phyloP scores from a whole-genome alignment of 2,329 filamentous ascomycete species.

The Rhynchosporium graminicola region DNA sequence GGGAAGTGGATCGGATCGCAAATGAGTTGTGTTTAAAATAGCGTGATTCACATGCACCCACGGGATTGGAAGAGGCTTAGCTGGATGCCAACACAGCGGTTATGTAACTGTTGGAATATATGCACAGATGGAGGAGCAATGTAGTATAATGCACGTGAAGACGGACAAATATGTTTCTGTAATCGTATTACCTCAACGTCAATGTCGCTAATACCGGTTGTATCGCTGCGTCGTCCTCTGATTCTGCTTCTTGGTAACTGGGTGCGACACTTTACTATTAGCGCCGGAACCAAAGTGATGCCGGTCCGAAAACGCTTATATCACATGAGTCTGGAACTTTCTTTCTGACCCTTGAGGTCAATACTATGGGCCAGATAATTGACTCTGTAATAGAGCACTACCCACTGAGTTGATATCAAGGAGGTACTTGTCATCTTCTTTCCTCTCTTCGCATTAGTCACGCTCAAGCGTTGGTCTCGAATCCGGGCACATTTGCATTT shows the following conservation, averaged over 20 bases:
- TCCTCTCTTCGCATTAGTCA: too few relatives aligned
- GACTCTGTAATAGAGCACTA: too few relatives aligned
- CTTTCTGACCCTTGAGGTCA: too few relatives aligned
- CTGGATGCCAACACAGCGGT: slow-evolving; percentile 7
- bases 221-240: not conserved
- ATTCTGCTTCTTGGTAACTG: slow-evolving; percentile 4
- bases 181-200: too few relatives aligned
- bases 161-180: not conserved
- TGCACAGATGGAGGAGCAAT: not conserved
- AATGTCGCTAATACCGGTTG: not conserved
- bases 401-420: too few relatives aligned
- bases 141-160: not conserved
- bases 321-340: too few relatives aligned
- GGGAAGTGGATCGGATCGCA: slow-evolving; percentile 8
- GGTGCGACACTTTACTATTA: not conserved
- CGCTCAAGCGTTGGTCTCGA: too few relatives aligned
- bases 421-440: too few relatives aligned
- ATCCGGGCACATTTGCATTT: too few relatives aligned
- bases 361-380: too few relatives aligned
- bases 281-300: not conserved
- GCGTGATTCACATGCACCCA: slow-evolving; percentile 11
- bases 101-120: not conserved
- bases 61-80: slow-evolving; percentile 11
- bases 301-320: not conserved
- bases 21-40: slow-evolving; percentile 20